Base-by-base conservation (phyloP, 108 stramenopile species). In the Stephanodiscus triporus region DNA sequence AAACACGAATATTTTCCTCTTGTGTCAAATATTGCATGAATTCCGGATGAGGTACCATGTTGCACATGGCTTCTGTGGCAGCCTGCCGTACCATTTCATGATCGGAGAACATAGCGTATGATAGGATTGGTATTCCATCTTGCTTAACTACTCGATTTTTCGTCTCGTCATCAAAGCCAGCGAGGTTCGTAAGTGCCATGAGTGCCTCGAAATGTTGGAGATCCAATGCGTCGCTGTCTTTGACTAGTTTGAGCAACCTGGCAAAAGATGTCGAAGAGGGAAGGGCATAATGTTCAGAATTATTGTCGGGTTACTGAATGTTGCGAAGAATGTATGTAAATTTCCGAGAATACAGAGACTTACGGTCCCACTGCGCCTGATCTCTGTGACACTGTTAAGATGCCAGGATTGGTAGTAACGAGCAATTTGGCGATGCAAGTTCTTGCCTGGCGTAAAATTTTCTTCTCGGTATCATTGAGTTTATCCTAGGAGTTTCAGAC, bases 151-250 rank as follows among this genome's bases (percentile, higher is more conserved):
- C 87, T 29, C 89, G 83, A 56, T 92, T 88, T 80, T 97, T 94
- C 7, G 95, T 94, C 56, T 94, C 90, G 23, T 95, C 85, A 49
- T 91, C 94, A 50, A 87, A 73, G n/a, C 85, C 84, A 40, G 87
- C 96, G 6, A 99, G 78, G 70, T 99, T 99, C 19, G 98, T 98
- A 38, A 99, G 66, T 9, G 97, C 85, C 68, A 99, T 51, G 22
- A 98, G 84, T 3, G 95, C 94, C 81, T 99, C 98, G 60, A 99
- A 99, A 56, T 91, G 91, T 80, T 89, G 90, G 37, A 99, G 84
- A 69, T 97, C 94, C 17, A 81, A 81, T n/a, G 94, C 84, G 47
- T 95, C 92, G 63, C 84, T 76, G 55, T 98, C 95, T 47, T 90
- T 88, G 20, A 95, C 82, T 43, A 97, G 78, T 65, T 90, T 82